A percentile compares a stretch with the other conserved stretches of the same genome.
Evolutionary conservation across 2,329 filamentous ascomycete genomes (phyloP).

Genomic region (Fusarium graminum): DNA sequence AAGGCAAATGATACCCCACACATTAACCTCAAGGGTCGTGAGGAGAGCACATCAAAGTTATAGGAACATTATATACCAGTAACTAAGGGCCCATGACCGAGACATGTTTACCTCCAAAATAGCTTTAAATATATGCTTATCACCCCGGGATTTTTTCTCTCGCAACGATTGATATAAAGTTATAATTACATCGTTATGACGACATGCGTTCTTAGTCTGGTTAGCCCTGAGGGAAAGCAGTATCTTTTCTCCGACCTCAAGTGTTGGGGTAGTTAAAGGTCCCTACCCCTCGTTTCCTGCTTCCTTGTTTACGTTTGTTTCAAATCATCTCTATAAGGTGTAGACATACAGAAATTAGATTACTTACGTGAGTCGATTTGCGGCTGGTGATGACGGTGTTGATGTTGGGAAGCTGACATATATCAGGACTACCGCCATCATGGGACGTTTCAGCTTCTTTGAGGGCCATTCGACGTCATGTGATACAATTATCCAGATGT

Average conservation of each 20-base stretch:
- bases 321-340: neutral
- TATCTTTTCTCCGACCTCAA: neutral
- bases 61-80: neutral
- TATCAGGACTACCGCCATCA: neutral
- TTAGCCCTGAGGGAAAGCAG: neutral
- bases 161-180: neutral
- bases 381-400: neutral
- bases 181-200: neutral
- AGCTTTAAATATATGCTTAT: too few species aligned
- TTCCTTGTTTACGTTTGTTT: neutral
- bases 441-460: constrained; percentile 10
- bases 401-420: neutral
- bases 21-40: constrained; percentile 4
- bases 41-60: constrained; percentile 12
- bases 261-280: neutral
- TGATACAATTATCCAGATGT: constrained; percentile 24
- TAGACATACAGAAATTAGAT: neutral
- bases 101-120: neutral
- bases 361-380: neutral
- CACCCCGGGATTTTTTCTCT: too few species aligned
- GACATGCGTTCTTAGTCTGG: neutral
- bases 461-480: constrained; percentile 3
- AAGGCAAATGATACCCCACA: neutral
- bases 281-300: neutral
- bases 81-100: neutral